Percentiles rank a stretch among this genome's conserved stretches.
These are phyloP conservation scores for Ganoderma lingzhi DNA, from an alignment of 1,284 basidiomycete species.

Conservation along the genomic window DNA sequence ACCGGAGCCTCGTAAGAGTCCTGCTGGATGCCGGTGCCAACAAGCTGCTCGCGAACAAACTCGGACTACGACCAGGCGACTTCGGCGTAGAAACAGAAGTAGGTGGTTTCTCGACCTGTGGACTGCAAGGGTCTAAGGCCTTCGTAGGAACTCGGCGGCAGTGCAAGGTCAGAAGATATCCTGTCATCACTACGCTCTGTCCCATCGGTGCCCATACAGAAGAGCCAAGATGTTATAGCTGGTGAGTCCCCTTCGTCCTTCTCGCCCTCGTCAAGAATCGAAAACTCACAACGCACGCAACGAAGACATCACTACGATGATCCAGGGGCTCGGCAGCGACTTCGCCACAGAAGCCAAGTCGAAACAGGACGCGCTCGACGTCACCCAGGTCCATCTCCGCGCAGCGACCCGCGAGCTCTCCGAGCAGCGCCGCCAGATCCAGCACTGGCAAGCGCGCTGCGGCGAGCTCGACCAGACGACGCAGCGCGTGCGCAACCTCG, in stretches of 20 bases:
- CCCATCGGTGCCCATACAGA: constrained; percentile 79
- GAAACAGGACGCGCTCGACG: constrained; percentile 88
- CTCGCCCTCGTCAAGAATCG: background rate
- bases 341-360: constrained; percentile 87
- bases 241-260: constrained; percentile 52
- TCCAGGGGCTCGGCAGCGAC: constrained; percentile 79
- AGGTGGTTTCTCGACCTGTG: constrained; percentile 36
- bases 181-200: constrained; percentile 74
- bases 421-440: constrained; percentile 86
- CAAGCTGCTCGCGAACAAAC: constrained; percentile 90
- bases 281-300: background rate
- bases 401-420: constrained; percentile 91
- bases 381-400: constrained; percentile 87
- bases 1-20: constrained; percentile 86
- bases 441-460: constrained; percentile 74
- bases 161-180: constrained; percentile 79
- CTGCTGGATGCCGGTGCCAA: constrained; percentile 95
- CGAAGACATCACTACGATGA: constrained; percentile 85
- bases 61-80: constrained; percentile 92
- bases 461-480: constrained; percentile 81
- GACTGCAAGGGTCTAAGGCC: constrained; percentile 7
- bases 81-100: constrained; percentile 94
- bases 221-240: constrained; percentile 90
- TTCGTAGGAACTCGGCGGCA: constrained; percentile 70
- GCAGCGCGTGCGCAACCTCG: constrained; percentile 82